Evolutionary conservation across 1,139 yeast genomes (phyloP).

Genomic region (Debaryomyces robertsiae): DNA sequence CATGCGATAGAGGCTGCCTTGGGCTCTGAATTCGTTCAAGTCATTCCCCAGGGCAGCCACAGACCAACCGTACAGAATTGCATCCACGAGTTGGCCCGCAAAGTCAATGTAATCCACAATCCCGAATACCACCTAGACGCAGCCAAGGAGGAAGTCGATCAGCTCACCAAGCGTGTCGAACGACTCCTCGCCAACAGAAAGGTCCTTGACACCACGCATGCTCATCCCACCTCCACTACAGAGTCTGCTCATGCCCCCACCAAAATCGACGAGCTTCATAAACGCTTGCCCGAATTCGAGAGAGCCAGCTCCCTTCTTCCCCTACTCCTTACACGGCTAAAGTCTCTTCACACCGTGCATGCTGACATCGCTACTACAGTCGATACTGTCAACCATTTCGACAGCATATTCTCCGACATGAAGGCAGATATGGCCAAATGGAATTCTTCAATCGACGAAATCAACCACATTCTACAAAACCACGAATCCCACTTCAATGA

Average conservation of each 20-base stretch:
- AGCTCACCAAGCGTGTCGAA: constrained; percentile 20
- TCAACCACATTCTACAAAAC: constrained; percentile 41
- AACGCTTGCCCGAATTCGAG: constrained; percentile 39
- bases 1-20: constrained; percentile 24
- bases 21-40: constrained; percentile 20
- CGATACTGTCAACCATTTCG: constrained; percentile 33
- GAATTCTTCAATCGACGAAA: constrained; percentile 38
- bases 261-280: constrained; percentile 42
- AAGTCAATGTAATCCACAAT: constrained; percentile 39
- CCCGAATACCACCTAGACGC: constrained; percentile 33
- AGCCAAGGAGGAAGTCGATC: constrained; percentile 21
- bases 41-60: neutral
- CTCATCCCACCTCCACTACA: neutral
- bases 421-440: constrained; percentile 40
- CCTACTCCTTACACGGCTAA: constrained; percentile 42
- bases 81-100: constrained; percentile 37
- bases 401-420: constrained; percentile 35
- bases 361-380: constrained; percentile 35
- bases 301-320: constrained; percentile 41
- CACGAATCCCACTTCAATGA: constrained; percentile 13
- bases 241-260: constrained; percentile 11
- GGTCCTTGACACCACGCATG: constrained; percentile 16
- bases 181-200: constrained; percentile 18
- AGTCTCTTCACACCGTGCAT: constrained; percentile 49
- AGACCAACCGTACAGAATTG: constrained; percentile 20